Base-by-base conservation (phyloP, 2,329 filamentous ascomycete species). In the Alternaria tenuissima region DNA sequence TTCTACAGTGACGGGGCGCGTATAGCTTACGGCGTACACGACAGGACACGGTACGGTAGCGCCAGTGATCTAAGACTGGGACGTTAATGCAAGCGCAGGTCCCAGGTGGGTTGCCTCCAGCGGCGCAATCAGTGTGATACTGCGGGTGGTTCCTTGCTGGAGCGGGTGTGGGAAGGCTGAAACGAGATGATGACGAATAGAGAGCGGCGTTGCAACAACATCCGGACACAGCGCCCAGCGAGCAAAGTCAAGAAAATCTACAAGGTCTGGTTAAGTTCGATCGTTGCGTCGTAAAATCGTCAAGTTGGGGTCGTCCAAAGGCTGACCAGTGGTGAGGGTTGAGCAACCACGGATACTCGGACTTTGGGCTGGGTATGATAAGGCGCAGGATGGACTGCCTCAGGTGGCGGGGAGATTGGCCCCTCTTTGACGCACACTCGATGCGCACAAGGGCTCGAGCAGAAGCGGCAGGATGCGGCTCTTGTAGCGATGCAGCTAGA, bases 131-230 rank as follows among this genome's bases (percentile, higher is more conserved):
- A 58, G 58, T 59, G 59, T 60, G 62, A 53, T 57, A 62, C 61
- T 57, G 65, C 56, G 61, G 59, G 68, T 66, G 46, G 66, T 61
- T 64, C 55, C 66, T 64, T 66, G 53, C 47, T 62, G 65, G 62
- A 61, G 68, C 61, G 66, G 66, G 55, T 64, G 60, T 65, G 66
- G 59, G 70, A 71, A 77, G 76, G 76, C 76, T 78, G 76, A 75
- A 73, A 74, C 71, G 64, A 65, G 65, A 66, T 74, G 74, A 75
- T 74, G 73, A 75, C 72, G 71, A 71, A 71, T 69, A 63, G 68
- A 68, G 68, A 61, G 64, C 68, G 66, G 65, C 69, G 66, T 66
- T 70, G 75, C 67, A 69, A 69, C 69, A 73, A 76, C 75, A 78
- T 78, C 61, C 75, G 73, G 69, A 70, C 58, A 53, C 64, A 61